A percentile compares a stretch with the other conserved stretches of the same genome.
Conservation (phyloP, 306 rosid species). For the Medicago truncatula region MtrunA17r5.0-ANR NC_053043.1:34884501-34885000, state of each 20-base stretch:
- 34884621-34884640: not conserved
- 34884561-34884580: not conserved
- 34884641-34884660: not conserved
- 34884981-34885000: not conserved
- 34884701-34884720: not conserved
- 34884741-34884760: not conserved
- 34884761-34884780: not conserved
- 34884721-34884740: not conserved
- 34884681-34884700: not conserved
- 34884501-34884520: not conserved
- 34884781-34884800: not conserved
- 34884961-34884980: not conserved
- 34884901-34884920: not conserved
- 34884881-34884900: not conserved
- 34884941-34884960: not conserved
- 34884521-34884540: not conserved
- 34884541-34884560: not conserved
- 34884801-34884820: not conserved
- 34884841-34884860: not conserved
- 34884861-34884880: not conserved
- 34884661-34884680: not conserved
- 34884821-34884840: not conserved
- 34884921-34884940: not conserved
- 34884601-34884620: not conserved
- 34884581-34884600: not conserved